These are phyloP conservation scores for Talaromyces stipitatus DNA, from an alignment of 495 filamentous ascomycete species.

Conservation along the genomic window DNA sequence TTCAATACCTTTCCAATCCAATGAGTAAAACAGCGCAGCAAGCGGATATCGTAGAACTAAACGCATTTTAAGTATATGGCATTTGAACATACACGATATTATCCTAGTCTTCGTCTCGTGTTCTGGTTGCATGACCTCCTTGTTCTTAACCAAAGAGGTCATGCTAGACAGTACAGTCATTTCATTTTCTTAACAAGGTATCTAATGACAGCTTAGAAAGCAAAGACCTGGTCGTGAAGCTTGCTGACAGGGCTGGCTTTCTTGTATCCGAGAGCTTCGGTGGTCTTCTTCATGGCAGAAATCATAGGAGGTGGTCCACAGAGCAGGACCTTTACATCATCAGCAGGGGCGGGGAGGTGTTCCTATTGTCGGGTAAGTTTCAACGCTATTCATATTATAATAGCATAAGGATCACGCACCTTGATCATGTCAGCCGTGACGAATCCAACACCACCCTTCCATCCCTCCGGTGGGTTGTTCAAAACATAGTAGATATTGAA, in stretches of 20 bases:
- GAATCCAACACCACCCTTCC: conserved; percentile 87
- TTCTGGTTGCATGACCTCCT: not conserved
- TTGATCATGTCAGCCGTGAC: conserved; percentile 94
- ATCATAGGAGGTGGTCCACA: conserved; percentile 98
- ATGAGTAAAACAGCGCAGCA: not conserved
- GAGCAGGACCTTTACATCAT: conserved; percentile 89
- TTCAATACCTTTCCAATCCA: not conserved
- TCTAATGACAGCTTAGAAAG: conserved; percentile 53
- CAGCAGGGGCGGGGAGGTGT: conserved; percentile 72
- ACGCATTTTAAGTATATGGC: not conserved
- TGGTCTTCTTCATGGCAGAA: conserved; percentile 92
- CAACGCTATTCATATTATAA: conserved; percentile 7
- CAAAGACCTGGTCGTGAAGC: conserved; percentile 95
- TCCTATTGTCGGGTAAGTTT: conserved; percentile 39
- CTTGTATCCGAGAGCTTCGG: conserved; percentile 78
- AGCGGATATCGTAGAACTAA: not conserved
- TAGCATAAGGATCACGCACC: conserved; percentile 39
- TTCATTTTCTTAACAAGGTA: not conserved
- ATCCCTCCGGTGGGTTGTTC: conserved; percentile 88
- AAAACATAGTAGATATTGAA: conserved; percentile 91
- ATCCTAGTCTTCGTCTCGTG: not conserved
- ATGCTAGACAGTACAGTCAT: not conserved
- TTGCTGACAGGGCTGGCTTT: conserved; percentile 94
- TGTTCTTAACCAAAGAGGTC: not conserved
- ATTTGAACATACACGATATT: not conserved